Conservation (phyloP, 1,284 basidiomycete species). For the Rhizopogon hawkerae region DNA sequence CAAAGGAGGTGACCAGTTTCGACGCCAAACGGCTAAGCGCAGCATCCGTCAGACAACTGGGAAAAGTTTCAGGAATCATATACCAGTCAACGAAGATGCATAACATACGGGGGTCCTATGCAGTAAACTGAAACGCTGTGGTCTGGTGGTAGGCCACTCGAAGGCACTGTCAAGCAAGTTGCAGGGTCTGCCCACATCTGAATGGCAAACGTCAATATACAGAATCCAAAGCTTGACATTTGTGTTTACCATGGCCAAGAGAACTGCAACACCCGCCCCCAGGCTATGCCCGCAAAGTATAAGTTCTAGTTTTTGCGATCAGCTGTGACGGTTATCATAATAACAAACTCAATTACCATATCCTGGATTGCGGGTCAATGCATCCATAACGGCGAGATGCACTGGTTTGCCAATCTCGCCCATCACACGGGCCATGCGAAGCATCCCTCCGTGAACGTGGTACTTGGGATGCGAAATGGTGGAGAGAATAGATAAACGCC, state of each 20-base stretch:
- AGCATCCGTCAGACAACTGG: conserved; percentile 52
- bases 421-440: conserved; percentile 72
- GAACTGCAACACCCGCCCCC: conserved; percentile 75
- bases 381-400: conserved; percentile 64
- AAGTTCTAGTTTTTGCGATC: conserved; percentile 38
- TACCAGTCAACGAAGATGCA: conserved; percentile 7
- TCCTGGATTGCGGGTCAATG: conserved; percentile 56
- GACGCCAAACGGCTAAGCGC: conserved; percentile 46
- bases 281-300: conserved; percentile 80
- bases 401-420: conserved; percentile 70
- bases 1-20: conserved; percentile 65
- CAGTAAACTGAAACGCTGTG: conserved; percentile 68
- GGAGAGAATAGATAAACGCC: conserved; percentile 18
- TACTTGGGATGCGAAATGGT: conserved; percentile 28
- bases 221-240: background rate
- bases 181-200: conserved; percentile 80
- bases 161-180: conserved; percentile 63
- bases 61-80: conserved; percentile 3
- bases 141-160: conserved; percentile 62
- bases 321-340: conserved; percentile 8
- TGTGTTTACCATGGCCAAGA: conserved; percentile 56
- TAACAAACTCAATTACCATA: conserved; percentile 42
- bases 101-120: conserved; percentile 69
- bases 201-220: conserved; percentile 1
- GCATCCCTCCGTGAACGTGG: conserved; percentile 72